Base-by-base conservation (phyloP, 345 rosid species). In the Aquilaria sinensis region DNA sequence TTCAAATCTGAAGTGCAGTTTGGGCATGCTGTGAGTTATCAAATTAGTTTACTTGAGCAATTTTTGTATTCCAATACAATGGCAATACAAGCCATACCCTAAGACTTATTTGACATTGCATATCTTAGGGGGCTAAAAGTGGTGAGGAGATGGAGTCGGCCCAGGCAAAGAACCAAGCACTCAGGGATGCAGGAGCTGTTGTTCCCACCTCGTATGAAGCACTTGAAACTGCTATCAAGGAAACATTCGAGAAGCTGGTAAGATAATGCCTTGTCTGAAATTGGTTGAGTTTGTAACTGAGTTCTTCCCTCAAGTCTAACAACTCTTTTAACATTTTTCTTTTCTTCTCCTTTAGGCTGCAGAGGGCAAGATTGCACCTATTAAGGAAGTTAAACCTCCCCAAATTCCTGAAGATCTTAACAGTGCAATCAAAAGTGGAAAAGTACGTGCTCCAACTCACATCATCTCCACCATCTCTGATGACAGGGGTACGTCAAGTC, bases 141-240 rank as follows among this genome's bases (percentile, higher is more conserved):
- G 98, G 97, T 10, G 96, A 90, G 13, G 98, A 88, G 79, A 71
- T 93, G 92, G 98, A 93, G 67, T 93, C 98, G 52, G 98, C 98
- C 53, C 98, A 93, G 77, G 98, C 89, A 16, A 93, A 93, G 87
- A 93, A 93, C 80, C 92, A 90, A 82, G 97, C 98, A 48, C 78
- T 93, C 43, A 71, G 62, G 68, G 95, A 86, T 15, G 97, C 85
- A 16, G 96, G 96, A 70, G 99, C 99, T 58, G 82, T 71, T 72
- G 99, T 94, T 71, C 96, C 99, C 68, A 86, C 95, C 58, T 94
- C 97, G 32, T 94, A 74, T 37, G 97, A 90, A 82, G 86, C 96
- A 58, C 65, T 90, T 51, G 97, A 94, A 75, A 62, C 72, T 58
- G 74, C 82, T 70, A 81, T 90, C 62, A 85, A 88, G 78, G 96